A percentile compares a stretch with the other conserved stretches of the same genome.
Conservation (phyloP, 2,329 filamentous ascomycete genomes). For the Botryotinia narcissicola region DNA sequence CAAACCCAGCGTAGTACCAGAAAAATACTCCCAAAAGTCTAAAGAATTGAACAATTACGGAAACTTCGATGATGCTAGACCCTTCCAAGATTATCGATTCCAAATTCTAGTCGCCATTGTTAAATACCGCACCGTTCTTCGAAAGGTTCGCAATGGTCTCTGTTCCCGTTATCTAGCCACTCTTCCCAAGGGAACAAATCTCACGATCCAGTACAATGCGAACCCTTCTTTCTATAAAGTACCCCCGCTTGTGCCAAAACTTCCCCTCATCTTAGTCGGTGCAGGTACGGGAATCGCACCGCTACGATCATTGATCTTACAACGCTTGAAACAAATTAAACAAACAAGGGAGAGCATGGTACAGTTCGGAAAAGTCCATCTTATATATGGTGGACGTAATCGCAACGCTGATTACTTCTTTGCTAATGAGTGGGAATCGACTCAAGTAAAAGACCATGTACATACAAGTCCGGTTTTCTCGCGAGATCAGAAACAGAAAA, state of each 20-base stretch:
- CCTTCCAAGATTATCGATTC: slow-evolving; percentile 45
- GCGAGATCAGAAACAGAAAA: slow-evolving; percentile 61
- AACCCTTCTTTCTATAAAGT: slow-evolving; percentile 53
- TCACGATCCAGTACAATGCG: slow-evolving; percentile 45
- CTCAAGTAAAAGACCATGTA: slow-evolving; percentile 35
- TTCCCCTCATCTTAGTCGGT: slow-evolving; percentile 70
- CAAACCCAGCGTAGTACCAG: slow-evolving; percentile 16
- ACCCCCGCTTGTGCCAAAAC: slow-evolving; percentile 47
- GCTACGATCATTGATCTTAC: slow-evolving; percentile 75
- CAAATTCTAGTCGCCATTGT: slow-evolving; percentile 84
- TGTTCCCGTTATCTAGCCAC: slow-evolving; percentile 82
- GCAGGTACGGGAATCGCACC: slow-evolving; percentile 88
- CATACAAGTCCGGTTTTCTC: slow-evolving; percentile 65
- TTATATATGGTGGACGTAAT: slow-evolving; percentile 87
- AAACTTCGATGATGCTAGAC: slow-evolving; percentile 9
- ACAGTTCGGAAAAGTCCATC: slow-evolving; percentile 42
- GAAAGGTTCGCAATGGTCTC: slow-evolving; percentile 78
- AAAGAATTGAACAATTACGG: background rate
- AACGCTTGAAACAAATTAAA: slow-evolving; percentile 49
- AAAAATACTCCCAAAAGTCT: background rate
- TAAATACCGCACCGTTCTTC: slow-evolving; percentile 85
- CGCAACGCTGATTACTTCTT: slow-evolving; percentile 77
- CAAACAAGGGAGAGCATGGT: slow-evolving; percentile 28
- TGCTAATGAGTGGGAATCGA: slow-evolving; percentile 66
- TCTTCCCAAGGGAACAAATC: slow-evolving; percentile 51